Evolutionary conservation across 306 rosid genomes (phyloP).

Genomic region (Glycine soja): DNA sequence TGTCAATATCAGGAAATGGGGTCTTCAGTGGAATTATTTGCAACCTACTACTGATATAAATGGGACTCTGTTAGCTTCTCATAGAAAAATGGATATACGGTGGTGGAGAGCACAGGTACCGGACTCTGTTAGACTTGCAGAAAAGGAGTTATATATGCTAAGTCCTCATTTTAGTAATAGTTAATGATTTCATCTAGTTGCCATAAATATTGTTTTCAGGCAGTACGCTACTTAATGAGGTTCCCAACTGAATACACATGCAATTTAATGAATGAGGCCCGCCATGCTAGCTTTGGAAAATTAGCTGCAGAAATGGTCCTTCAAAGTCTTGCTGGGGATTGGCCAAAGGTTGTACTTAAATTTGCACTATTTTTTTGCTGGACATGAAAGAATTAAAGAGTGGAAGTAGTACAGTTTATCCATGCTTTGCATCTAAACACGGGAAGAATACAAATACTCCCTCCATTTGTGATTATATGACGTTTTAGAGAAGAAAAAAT

Average conservation of each 20-base stretch:
- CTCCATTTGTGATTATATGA: too few species aligned
- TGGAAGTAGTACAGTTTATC: too few species aligned
- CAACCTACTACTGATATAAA: constrained; percentile 93
- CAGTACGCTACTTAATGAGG: constrained; percentile 88
- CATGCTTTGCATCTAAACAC: constrained; percentile 9
- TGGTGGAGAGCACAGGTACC: constrained; percentile 99
- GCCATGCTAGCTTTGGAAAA: constrained; percentile 83
- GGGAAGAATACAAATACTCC: constrained; percentile 3
- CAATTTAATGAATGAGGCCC: constrained; percentile 75
- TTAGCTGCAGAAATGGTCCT: constrained; percentile 81
- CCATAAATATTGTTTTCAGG: constrained; percentile 56
- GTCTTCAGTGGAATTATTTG: constrained; percentile 84
- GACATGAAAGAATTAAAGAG: constrained; percentile 2
- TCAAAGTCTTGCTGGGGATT: constrained; percentile 53
- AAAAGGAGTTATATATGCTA: neutral
- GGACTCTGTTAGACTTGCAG: constrained; percentile 16
- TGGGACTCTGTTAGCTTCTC: constrained; percentile 77
- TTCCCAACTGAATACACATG: constrained; percentile 87
- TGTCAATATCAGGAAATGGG: constrained; percentile 75
- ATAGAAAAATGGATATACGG: constrained; percentile 86
- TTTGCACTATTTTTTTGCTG: constrained; percentile 34
- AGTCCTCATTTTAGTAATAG: constrained; percentile 16
- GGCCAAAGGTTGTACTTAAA: constrained; percentile 68
- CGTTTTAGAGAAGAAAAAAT: too few species aligned
- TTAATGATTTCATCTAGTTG: constrained; percentile 26